These are phyloP conservation scores for Apophysomyces sp. DNA, from an alignment of 371 early-diverging fungal species.

Conservation along the genomic window DNA sequence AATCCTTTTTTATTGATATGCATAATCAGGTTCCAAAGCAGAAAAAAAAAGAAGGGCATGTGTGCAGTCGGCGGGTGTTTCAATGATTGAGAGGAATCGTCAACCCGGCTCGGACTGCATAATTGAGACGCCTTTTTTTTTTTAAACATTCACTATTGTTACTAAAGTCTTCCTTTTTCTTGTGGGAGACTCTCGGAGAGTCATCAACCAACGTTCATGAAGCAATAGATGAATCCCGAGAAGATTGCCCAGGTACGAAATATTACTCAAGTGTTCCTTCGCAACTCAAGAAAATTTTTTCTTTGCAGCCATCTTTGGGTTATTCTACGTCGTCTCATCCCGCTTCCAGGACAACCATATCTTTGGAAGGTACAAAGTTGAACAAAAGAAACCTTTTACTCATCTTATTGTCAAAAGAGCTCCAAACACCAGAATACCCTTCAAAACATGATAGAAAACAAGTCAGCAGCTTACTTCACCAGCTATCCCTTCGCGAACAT, in stretches of 20 bases:
- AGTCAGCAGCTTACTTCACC: neutral
- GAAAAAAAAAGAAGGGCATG: no score
- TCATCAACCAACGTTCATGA: slow-evolving; percentile 23
- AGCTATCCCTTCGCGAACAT: neutral
- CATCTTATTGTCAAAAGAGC: neutral
- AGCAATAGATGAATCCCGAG: slow-evolving; percentile 42
- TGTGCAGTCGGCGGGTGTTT: no score
- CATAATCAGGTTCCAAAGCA: no score
- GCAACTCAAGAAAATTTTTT: neutral
- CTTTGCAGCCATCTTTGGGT: slow-evolving; percentile 16
- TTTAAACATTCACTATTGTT: neutral
- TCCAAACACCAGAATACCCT: neutral
- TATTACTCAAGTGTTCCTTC: neutral
- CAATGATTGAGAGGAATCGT: no score
- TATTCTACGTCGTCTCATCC: slow-evolving; percentile 5
- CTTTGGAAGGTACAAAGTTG: slow-evolving; percentile 1
- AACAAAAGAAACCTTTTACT: neutral
- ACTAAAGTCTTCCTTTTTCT: slow-evolving; percentile 1
- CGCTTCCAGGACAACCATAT: slow-evolving; percentile 2
- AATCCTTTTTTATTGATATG: no score
- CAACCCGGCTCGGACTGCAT: neutral
- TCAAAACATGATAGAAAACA: neutral
- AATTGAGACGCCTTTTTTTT: neutral
- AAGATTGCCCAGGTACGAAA: slow-evolving; percentile 27
- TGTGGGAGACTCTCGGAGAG: slow-evolving; percentile 6